Conservation (phyloP, 768 basidiomycete species). For the Cyclocybe aegerita region DNA sequence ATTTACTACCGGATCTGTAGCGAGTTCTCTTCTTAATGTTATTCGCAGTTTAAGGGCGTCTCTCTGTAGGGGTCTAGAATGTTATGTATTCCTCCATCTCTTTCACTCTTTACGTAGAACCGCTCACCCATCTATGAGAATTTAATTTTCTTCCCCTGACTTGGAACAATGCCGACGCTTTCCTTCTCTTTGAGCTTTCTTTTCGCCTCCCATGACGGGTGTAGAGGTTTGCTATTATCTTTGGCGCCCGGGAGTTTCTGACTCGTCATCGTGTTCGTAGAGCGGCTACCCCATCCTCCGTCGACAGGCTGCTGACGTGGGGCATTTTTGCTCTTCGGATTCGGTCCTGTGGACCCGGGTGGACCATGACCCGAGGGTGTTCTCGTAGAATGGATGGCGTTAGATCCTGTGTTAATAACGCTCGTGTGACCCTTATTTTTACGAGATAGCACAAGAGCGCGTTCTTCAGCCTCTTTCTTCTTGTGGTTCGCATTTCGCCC, state of each 20-base stretch:
- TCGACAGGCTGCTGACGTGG: slow-evolving; percentile 21
- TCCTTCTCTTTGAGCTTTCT: slow-evolving; percentile 72
- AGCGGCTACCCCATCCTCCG: slow-evolving; percentile 25
- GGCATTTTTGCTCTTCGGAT: slow-evolving; percentile 9
- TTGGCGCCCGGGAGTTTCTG: slow-evolving; percentile 8
- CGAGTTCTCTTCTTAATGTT: not conserved
- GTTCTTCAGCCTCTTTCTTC: slow-evolving; percentile 50
- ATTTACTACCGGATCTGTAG: not conserved
- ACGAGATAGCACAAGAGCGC: slow-evolving; percentile 8
- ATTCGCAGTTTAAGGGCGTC: not conserved
- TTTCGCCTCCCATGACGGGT: slow-evolving; percentile 98
- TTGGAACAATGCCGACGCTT: slow-evolving; percentile 56
- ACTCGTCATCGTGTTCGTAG: slow-evolving; percentile 10
- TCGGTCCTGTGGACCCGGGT: slow-evolving; percentile 1
- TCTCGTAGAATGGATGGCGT: slow-evolving; percentile 10
- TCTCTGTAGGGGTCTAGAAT: not conserved
- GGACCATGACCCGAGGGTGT: slow-evolving; percentile 8
- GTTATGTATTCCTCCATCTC: not conserved
- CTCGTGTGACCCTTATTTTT: slow-evolving; percentile 19
- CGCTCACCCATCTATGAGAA: slow-evolving; percentile 35
- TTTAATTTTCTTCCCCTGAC: slow-evolving; percentile 86
- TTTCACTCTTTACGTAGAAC: slow-evolving; percentile 1
- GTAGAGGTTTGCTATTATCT: slow-evolving; percentile 48
- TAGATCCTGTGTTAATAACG: slow-evolving; percentile 14
- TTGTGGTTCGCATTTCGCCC: slow-evolving; percentile 91